phyloP scores from a whole-genome alignment of 192 early-diverging fungal genomes.

The Umbelopsis ramanniana region DNA sequence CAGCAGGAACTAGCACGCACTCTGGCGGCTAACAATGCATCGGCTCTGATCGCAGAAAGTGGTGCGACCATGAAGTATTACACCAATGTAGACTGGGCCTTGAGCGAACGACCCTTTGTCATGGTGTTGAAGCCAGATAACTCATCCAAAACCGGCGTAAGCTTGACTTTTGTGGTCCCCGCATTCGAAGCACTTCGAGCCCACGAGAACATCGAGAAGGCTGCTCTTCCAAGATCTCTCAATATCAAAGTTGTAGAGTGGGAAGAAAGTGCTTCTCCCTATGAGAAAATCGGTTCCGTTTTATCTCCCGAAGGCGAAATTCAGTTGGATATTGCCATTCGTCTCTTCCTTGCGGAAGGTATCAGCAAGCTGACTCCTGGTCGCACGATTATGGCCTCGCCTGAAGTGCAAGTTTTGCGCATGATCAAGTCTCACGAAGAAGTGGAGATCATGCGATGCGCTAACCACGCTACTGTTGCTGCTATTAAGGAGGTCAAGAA shows the following conservation, averaged over 20 bases:
- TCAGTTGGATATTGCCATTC: conserved; percentile 46
- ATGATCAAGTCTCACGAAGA: conserved; percentile 50
- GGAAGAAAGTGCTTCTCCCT: conserved; percentile 53
- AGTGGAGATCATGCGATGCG: conserved; percentile 54
- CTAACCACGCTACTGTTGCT: conserved; percentile 44
- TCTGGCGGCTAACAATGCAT: conserved; percentile 33
- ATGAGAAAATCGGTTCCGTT: conserved; percentile 39
- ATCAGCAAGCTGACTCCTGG: conserved; percentile 6
- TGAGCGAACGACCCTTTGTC: conserved; percentile 53
- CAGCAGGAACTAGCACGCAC: conserved; percentile 43
- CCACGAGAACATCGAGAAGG: conserved; percentile 28
- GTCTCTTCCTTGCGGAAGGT: conserved; percentile 50
- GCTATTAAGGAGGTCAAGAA: conserved; percentile 48
- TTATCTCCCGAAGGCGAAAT: conserved; percentile 35
- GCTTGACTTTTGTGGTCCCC: conserved; percentile 50
- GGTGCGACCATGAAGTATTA: conserved; percentile 56
- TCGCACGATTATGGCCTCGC: conserved; percentile 31
- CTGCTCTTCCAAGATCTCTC: conserved; percentile 28
- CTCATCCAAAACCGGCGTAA: conserved; percentile 24
- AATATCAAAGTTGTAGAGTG: conserved; percentile 38
- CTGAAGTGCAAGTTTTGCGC: conserved; percentile 38
- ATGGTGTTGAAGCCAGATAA: conserved; percentile 32
- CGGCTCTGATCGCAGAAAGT: conserved; percentile 51
- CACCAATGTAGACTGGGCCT: conserved; percentile 49
- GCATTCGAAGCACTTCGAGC: conserved; percentile 57